These are phyloP conservation scores for Scenedesmus sp. DNA, from an alignment of 163 green algal genomes.

Conservation along the genomic window DNA sequence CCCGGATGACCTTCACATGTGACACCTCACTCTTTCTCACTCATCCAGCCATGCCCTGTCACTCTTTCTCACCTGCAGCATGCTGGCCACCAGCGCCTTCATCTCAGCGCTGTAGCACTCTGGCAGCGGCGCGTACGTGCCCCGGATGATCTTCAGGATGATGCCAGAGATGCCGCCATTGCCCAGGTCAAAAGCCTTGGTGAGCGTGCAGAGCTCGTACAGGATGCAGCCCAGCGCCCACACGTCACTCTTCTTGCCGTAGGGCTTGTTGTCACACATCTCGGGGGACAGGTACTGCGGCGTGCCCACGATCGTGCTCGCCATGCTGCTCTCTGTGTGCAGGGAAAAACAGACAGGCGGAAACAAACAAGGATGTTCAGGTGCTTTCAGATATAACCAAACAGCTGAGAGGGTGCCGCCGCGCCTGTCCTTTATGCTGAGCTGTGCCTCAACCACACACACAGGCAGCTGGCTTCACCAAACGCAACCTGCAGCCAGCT, in stretches of 20 bases:
- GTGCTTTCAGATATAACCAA: no score
- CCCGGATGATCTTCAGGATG: slow-evolving; percentile 71
- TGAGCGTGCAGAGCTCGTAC: slow-evolving; percentile 71
- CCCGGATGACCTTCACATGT: slow-evolving; percentile 57
- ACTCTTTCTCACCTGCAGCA: slow-evolving; percentile 22
- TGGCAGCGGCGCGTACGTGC: slow-evolving; percentile 37
- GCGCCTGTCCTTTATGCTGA: no score
- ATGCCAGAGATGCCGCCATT: slow-evolving; percentile 62
- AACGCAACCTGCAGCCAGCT: no score
- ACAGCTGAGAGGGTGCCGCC: no score
- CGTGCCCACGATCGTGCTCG: slow-evolving; percentile 70
- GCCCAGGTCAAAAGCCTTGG: slow-evolving; percentile 63
- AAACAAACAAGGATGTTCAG: no score
- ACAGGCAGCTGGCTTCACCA: background rate
- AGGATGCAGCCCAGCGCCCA: slow-evolving; percentile 75
- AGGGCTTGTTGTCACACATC: slow-evolving; percentile 86
- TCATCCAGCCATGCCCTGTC: background rate
- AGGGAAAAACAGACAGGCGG: no score
- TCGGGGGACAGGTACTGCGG: slow-evolving; percentile 83
- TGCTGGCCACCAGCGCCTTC: slow-evolving; percentile 41
- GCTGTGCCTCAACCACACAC: no score
- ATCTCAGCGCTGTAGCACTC: slow-evolving; percentile 61
- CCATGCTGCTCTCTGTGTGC: slow-evolving; percentile 52
- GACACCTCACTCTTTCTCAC: background rate
- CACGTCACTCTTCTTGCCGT: slow-evolving; percentile 78